Base-by-base conservation (phyloP, 2,329 filamentous ascomycete genomes). In the Sordariomycetes sp. region DNA sequence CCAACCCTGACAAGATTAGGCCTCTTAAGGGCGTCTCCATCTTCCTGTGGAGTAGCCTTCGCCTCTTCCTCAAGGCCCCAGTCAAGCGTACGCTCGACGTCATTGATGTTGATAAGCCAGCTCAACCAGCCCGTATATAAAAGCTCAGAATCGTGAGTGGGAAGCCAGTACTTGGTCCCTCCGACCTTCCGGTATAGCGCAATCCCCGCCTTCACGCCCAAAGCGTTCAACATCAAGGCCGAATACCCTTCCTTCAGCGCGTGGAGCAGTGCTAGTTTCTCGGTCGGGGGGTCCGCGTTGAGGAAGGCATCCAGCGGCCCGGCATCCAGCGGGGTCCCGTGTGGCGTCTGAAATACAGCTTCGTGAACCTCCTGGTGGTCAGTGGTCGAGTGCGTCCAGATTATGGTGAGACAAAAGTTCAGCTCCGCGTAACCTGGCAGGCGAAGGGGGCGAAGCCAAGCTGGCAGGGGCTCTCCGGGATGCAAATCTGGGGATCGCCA, bases 181-280 rank as follows among this genome's bases (percentile, higher is more conserved):
- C 64, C 64, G 8, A 63, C 48, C 34, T 61, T 64, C 43, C 64
- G 59, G 10, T 64, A 60, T 3, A 67, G 37, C 1, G 54, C 61
- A 1, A 67, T 60, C 1, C 65, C 65, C 0, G 57, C 61, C 3
- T 61, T 63, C 4, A 55, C 54, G 22, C 54, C 54, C 54, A 59
- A 59, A 0, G 57, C 61, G n/a, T 60, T 64, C 58, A 59, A 52
- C 0, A n/a, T 11, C 0, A 62, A 61, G 0, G 48, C 58, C 0
- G 61, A 59, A 22, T 58, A 52, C 2, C 61, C 63, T 51, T 67
- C 65, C 18, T 67, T 67, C 0, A 67, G 48, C 0, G 64, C 63
- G 22, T 67, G 64, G 1, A 67, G 53, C 62, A 67, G 62, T 1
- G 63, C 65, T 0, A 67, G 57, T 57, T 65, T 66, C 28, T 60